Evolutionary conservation across 129 eudicot genomes (phyloP), one percentile per base, ranked within the genome.

Genomic region (Flaveria trinervia): DNA sequence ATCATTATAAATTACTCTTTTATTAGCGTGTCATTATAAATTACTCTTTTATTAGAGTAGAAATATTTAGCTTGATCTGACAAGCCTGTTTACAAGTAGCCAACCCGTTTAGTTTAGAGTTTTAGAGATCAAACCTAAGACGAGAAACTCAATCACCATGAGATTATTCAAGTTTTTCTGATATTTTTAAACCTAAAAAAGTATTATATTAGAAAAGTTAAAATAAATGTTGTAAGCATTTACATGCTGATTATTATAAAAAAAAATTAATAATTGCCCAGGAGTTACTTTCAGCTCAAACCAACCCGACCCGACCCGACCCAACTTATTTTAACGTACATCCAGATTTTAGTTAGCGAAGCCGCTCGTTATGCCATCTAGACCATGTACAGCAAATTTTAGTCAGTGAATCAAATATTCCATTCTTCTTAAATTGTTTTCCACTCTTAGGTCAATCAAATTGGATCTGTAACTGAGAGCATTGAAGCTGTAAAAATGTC

Each of bases 401-500:
- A 70, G 46, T 41, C 14, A 23, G 15, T 3, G 3, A 48, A 48
- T 20, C 44, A 26, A 39, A 17, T 46, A 54, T 3, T 20, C 17
- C 70, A 16, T 64, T 48, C 43, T 10, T 72, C 7, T 15, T 16
- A 11, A 72, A 78, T 80, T 25, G 49, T 59, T 77, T 5, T 76
- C 9, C 43, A 14, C 4, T 80, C 43, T 14, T 83, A 92, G 97
- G 96, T 93, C 74, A 93, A 93, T 84, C 98, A 93, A 86, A 93
- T 93, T 77, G 96, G 98, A 46, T 90, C 96, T 7, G 96, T 93
- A 71, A 90, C 96, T 52, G 96, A 92, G 86, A 92, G 98, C 80
- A 92, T 92, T 79, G 98, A 93, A 82, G 98, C 96, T 67, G 98
- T 93, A 22, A 93, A 75, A 82, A 93, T 93, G 96, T 93, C 98